These are phyloP conservation scores for Tubosaeta sp. DNA, from an alignment of 768 basidiomycete genomes.

Conservation along the genomic window DNA sequence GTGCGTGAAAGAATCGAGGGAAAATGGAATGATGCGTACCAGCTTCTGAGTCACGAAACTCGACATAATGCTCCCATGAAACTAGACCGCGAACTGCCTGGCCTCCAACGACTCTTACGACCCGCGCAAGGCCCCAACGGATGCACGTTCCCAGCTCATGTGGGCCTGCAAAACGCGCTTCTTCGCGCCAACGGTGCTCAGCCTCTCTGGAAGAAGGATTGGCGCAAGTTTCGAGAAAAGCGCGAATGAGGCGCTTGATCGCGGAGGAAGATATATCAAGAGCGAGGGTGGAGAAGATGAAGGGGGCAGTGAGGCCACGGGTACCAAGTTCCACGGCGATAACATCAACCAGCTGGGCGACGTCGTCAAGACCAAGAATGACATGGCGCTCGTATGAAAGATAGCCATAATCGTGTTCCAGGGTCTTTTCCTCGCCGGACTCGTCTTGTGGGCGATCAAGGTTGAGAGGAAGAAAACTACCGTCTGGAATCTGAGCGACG, in stretches of 20 bases:
- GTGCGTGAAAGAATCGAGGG: conserved; percentile 19
- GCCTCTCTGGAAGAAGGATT: conserved; percentile 34
- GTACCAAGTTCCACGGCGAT: conserved; percentile 66
- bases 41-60: conserved; percentile 80
- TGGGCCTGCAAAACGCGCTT: conserved; percentile 78
- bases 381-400: conserved; percentile 70
- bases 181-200: conserved; percentile 66
- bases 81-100: conserved; percentile 79
- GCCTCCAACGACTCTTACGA: conserved; percentile 65
- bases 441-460: conserved; percentile 45
- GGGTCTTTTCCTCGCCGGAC: conserved; percentile 35
- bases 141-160: conserved; percentile 90
- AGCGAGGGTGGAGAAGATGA: conserved; percentile 86
- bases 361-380: conserved; percentile 70
- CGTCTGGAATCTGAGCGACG: conserved; percentile 43
- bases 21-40: conserved; percentile 45
- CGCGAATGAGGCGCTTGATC: conserved; percentile 71
- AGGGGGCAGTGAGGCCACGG: conserved; percentile 80
- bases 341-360: conserved; percentile 66
- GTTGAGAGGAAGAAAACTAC: conserved; percentile 49
- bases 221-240: conserved; percentile 68
- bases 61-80: conserved; percentile 77
- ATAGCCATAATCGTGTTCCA: conserved; percentile 62
- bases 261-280: conserved; percentile 77
- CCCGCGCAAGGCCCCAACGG: conserved; percentile 86